Base-by-base conservation (phyloP, 495 filamentous ascomycete species). In the Lophium mytilinum region DNA sequence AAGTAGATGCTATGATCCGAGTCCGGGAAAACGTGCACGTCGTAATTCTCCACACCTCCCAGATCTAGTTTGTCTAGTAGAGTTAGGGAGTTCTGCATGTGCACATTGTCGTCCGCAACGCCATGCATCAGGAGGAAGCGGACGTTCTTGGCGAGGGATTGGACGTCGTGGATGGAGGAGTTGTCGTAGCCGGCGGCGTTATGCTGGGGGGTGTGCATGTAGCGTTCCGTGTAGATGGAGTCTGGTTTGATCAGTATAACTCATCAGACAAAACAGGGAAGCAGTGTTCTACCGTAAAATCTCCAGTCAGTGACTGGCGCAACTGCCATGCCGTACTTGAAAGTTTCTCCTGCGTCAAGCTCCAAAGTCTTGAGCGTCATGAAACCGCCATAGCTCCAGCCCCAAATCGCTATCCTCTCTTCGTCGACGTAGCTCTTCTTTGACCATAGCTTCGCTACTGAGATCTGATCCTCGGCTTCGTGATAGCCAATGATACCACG, bases 271-370 rank as follows among this genome's bases (percentile, higher is more conserved):
- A 11, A 53, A 24, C 14, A 37, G 7, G 11, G 55, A 9, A 37
- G 24, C 12, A 41, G 33, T 30, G 24, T 57, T 55, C 55, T 70
- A 84, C 80, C 82, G 69, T 96, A 96, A 68, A 85, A 94, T 43
- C 85, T 77, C 94, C 94, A 98, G 69, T 98, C 90, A 0, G 94
- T 98, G 11, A 98, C 93, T 9, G 93, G 93, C 3, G 94, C 94
- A 21, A 98, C 93, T 11, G 93, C 90, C 89, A 98, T 96, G 33
- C 94, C 93, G 66, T 97, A 98, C 36, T 81, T 82, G 73, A 97
- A 98, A 0, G 91, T 97, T 62, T 81, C 65, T 6, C 93, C 93
- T 1, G 78, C 93, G 70, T 98, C 93, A 59, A 83, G 78, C 72
- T 98, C 93, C 1, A 98, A 79, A 4, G 89, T 90, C 74, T 98